Evolutionary conservation across 2,329 filamentous ascomycete genomes (phyloP).

Genomic region (Cercospora berteroae): DNA sequence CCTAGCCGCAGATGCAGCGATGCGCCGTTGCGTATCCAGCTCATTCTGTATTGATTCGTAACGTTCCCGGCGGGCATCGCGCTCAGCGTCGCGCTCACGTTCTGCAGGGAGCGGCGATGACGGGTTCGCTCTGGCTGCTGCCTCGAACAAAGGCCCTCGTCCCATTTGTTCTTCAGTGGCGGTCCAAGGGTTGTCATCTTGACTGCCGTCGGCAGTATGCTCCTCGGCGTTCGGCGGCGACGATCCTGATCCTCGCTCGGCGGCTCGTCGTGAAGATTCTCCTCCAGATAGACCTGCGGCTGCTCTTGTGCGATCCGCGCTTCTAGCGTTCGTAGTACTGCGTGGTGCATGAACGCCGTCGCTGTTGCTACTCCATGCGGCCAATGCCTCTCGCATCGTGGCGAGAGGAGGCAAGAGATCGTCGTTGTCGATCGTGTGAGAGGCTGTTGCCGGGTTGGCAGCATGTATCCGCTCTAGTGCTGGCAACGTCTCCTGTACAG

Average conservation of each 20-base stretch:
- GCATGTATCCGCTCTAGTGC: slow-evolving; percentile 32
- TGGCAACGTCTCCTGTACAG: slow-evolving; percentile 31
- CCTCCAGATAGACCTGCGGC: slow-evolving; percentile 4
- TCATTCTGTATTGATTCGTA: slow-evolving; percentile 21
- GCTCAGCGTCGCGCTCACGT: slow-evolving; percentile 9
- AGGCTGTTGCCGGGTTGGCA: slow-evolving; percentile 14
- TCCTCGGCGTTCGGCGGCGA: slow-evolving; percentile 14
- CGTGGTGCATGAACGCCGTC: not conserved
- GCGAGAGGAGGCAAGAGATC: slow-evolving; percentile 18
- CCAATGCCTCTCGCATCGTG: slow-evolving; percentile 5
- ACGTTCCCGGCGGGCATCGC: slow-evolving; percentile 13
- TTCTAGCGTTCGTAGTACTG: not conserved
- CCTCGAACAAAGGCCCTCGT: slow-evolving; percentile 39
- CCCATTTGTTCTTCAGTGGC: slow-evolving; percentile 49
- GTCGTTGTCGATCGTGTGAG: slow-evolving; percentile 11
- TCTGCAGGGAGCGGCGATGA: slow-evolving; percentile 23
- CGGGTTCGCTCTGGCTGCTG: slow-evolving; percentile 26
- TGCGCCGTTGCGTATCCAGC: slow-evolving; percentile 21
- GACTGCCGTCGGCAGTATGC: slow-evolving; percentile 20
- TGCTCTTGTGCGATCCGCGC: slow-evolving; percentile 7
- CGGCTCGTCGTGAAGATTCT: slow-evolving; percentile 22
- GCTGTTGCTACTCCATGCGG: slow-evolving; percentile 3
- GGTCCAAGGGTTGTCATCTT: slow-evolving; percentile 47
- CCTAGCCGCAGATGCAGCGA: slow-evolving; percentile 19
- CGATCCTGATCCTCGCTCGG: slow-evolving; percentile 5